Evolutionary conservation across 2,329 filamentous ascomycete species (phyloP), one percentile per base, ranked within the genome.

Genomic region (Trichoderma aggressivum): DNA sequence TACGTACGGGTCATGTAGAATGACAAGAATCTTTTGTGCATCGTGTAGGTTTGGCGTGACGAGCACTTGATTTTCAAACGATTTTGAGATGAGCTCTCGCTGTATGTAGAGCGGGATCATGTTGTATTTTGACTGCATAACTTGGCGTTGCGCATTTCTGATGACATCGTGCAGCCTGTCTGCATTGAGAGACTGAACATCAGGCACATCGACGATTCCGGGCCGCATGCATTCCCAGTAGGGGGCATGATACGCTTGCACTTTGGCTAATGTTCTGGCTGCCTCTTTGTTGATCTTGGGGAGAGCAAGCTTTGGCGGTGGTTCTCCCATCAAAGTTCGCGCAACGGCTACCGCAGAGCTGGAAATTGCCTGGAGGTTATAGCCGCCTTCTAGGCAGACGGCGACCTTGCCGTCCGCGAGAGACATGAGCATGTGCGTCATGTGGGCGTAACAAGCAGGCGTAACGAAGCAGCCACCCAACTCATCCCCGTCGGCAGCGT

Each of bases 381-480:
- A 99, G 10, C 96, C 96, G 26, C 96, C 96, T 82, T 99, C 96
- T 3, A 99, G 86, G 78, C 94, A 98, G 10, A 98, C 95, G 3
- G 93, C 92, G 16, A 99, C 87, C 78, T 94, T 97, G 32, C 96
- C 96, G 58, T 90, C 87, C 0, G 96, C 95, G 24, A 99, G 86
- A 2, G 93, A 94, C 94, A 98, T 98, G 61, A 99, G 88, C 95
- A 98, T 98, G 79, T 98, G 94, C 18, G 96, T 98, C 96, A 99
- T 98, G 78, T 99, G 95, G 16, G 94, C 93, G 79, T 98, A 99
- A 78, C 96, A 97, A 5, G 90, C 83, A 0, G 96, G 96, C 1
- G 94, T 92, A 6, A 99, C 96, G 77, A 94, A 95, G 79, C 96
- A 99, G 36, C 92, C 94, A 64, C 96, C 96, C 2, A 99, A 87